Base-by-base conservation (phyloP, 2,329 filamentous ascomycete species). In the Ceratocystis cubensis region DNA sequence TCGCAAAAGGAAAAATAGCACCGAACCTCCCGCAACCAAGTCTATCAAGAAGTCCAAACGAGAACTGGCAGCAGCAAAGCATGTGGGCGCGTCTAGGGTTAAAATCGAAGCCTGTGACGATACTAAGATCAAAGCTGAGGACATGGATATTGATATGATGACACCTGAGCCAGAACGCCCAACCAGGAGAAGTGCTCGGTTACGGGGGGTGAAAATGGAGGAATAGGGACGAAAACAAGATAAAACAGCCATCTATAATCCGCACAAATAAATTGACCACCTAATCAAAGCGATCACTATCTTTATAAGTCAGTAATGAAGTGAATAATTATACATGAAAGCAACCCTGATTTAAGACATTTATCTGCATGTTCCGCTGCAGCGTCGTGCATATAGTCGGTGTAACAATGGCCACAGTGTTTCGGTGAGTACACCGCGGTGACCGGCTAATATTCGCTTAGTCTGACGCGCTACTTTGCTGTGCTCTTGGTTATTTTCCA, bases 401-500 rank as follows among this genome's bases (percentile, higher is more conserved):
- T 30, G n/a, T 33, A 30, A 64, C 25, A 17, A 50, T 33, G 28
- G 17, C 15, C 20, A 50, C 17, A 20, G 37, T 41, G 10, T 22
- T 44, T 56, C n/a, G 20, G 17, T 65, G 46, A n/a, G 17, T 25
- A 37, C n/a, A 44, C n/a, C 37, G 37, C 1, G 37, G 37, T 41
- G 7, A 30, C 30, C 63, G 59, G 64, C 10, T 63, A 59, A 66
- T 57, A 13, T 20, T 48, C 33, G 66, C 61, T 20, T 63, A 28
- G 28, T 46, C 3, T 13, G 41, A 65, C 65, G 65, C 64, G 65
- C 61, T 53, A 25, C 22, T 22, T 33, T 22, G 22, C 22, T 53
- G 10, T 15, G 17, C 20, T 53, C 5, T 25, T 22, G 4, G 69
- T 69, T 67, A 68, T 69, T 67, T 50, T 62, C 67, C 67, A 69